Evolutionary conservation across 176 grass and related monocot genomes (phyloP).

Genomic region (Oryza australiensis): DNA sequence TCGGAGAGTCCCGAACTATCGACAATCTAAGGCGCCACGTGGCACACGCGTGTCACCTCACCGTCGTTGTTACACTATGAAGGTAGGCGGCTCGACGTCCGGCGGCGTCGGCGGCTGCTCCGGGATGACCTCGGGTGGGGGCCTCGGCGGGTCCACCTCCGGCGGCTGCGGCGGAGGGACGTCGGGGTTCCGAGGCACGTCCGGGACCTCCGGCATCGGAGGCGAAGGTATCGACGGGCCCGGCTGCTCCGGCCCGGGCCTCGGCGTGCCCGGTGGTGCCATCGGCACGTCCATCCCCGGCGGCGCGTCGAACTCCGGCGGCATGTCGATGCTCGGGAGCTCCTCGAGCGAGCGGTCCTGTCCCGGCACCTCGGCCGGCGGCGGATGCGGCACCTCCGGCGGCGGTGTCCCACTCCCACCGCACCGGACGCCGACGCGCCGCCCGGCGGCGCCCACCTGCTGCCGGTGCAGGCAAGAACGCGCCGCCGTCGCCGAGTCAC

Average conservation of each 20-base stretch:
- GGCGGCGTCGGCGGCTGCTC: no score
- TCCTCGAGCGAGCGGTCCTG: constrained; percentile 29
- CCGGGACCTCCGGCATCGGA: constrained; percentile 13
- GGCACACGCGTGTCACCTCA: no score
- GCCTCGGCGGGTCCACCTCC: no score
- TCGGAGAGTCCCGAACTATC: no score
- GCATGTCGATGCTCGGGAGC: constrained; percentile 48
- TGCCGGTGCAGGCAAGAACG: neutral
- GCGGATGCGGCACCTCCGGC: constrained; percentile 23
- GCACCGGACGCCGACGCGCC: constrained; percentile 8
- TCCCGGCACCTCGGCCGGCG: constrained; percentile 3
- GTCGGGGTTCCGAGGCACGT: no score
- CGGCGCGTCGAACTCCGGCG: constrained; percentile 50
- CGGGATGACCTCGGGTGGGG: no score
- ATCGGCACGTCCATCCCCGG: constrained; percentile 44
- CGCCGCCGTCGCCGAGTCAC: neutral
- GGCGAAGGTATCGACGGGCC: constrained; percentile 57
- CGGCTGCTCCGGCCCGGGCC: constrained; percentile 50
- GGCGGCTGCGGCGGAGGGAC: no score
- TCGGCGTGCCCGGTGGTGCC: constrained; percentile 20
- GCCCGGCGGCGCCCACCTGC: neutral
- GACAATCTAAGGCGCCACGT: no score
- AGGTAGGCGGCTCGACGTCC: no score
- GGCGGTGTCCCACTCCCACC: constrained; percentile 12
- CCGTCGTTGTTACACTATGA: no score